Evolutionary conservation across 2,329 filamentous ascomycete genomes (phyloP), one percentile per base, ranked within the genome.

Genomic region (Bipolaris victoriae): DNA sequence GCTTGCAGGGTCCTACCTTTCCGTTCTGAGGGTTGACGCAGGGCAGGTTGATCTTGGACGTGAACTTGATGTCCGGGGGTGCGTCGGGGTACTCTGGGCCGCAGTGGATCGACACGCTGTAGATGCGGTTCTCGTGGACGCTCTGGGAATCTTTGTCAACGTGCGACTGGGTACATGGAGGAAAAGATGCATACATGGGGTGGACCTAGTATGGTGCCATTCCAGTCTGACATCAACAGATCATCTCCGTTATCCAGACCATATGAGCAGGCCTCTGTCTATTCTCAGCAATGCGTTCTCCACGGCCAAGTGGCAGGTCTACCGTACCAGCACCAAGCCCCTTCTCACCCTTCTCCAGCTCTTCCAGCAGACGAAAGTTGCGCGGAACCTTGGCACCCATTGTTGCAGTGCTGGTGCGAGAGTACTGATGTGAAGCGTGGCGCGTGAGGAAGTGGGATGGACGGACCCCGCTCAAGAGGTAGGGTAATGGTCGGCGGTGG

Each of bases 321-420:
- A 22, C 36, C 73, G 55, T 79, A 91, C 92, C 91, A 77, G 94
- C 92, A 73, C 95, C 94, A 63, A 95, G 85, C 61, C 95, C 95
- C 80, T 99, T 99, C 83, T 99, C 95, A 73, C 95, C 95, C 83
- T 98, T 98, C 83, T 99, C 95, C 18, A 99, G 85, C 87, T 99
- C 95, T 78, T 97, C 95, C 55, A 99, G 84, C 66, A 99, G 86
- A 74, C 94, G 89, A 78, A 99, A 99, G 82, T 98, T 98, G 77
- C 95, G 87, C 61, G 95, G 95, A 56, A 99, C 86, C 79, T 96
- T 92, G 57, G 90, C 88, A 55, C 81, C 77, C 85, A 88, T 88
- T 49, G 53, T 69, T 56, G 57, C 48, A 53, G 57, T 49, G 39
- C 63, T 57, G 55, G 43, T 37, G 45, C 41, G 52, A 35, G 49